Evolutionary conservation across 2,329 filamentous ascomycete genomes (phyloP).

Genomic region (Cyphellophora europaea): DNA sequence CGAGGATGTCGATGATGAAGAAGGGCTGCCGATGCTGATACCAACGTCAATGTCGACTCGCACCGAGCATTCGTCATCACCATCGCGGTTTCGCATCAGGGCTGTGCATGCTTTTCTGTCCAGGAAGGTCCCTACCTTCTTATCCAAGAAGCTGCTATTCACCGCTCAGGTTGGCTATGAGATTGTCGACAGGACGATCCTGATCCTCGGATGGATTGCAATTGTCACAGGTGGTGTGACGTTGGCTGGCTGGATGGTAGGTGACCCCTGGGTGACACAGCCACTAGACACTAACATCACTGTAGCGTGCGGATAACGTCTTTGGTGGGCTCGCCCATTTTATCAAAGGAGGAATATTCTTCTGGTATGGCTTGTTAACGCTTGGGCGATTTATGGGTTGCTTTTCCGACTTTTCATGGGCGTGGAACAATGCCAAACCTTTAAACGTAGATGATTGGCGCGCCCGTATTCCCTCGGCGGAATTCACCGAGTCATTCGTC

Average conservation of each 20-base stretch:
- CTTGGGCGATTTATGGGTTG: conserved; percentile 83
- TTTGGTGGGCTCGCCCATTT: conserved; percentile 88
- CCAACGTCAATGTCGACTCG: conserved; percentile 18
- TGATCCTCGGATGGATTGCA: conserved; percentile 68
- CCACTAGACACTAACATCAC: background rate
- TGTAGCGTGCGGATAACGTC: conserved; percentile 43
- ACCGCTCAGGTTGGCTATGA: conserved; percentile 47
- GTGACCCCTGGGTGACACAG: conserved; percentile 25
- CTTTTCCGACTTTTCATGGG: conserved; percentile 87
- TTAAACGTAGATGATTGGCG: conserved; percentile 54
- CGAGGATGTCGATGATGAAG: conserved; percentile 36
- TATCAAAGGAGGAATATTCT: conserved; percentile 90
- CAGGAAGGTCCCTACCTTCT: conserved; percentile 44
- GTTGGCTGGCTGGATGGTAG: conserved; percentile 76
- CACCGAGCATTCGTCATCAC: conserved; percentile 3
- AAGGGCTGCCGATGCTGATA: conserved; percentile 22
- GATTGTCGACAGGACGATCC: conserved; percentile 63
- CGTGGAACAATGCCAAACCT: conserved; percentile 85
- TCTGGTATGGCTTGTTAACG: conserved; percentile 82
- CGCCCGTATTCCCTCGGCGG: conserved; percentile 56
- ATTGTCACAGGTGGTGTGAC: conserved; percentile 65
- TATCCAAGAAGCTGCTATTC: conserved; percentile 35
- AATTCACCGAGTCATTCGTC: conserved; percentile 81
- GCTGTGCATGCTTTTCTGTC: conserved; percentile 44
- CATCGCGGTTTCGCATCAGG: conserved; percentile 30